phyloP scores from a whole-genome alignment of 2,329 filamentous ascomycete genomes.

The Alternaria sp. region DNA sequence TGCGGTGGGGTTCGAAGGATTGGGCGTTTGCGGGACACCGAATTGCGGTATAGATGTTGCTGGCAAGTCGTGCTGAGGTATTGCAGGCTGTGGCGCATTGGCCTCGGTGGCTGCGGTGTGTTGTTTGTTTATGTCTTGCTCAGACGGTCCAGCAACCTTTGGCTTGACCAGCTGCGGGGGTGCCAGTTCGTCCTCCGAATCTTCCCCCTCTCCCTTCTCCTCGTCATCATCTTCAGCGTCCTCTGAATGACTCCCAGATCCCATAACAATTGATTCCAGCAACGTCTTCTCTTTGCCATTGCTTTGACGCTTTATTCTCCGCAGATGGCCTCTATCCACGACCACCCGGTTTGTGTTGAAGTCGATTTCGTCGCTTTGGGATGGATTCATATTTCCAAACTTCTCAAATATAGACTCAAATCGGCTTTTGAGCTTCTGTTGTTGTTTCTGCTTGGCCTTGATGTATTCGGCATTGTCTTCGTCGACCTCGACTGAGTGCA shows the following conservation, averaged over 20 bases:
- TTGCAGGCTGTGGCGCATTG: not conserved
- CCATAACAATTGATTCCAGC: slow-evolving; percentile 30
- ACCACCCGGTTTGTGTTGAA: slow-evolving; percentile 79
- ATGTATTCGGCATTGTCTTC: slow-evolving; percentile 45
- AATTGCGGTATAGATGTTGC: slow-evolving; percentile 4
- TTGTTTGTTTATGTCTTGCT: not conserved
- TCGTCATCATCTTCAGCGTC: slow-evolving; percentile 46
- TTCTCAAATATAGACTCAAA: slow-evolving; percentile 91
- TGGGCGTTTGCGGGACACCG: slow-evolving; percentile 10
- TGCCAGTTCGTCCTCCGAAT: slow-evolving; percentile 41
- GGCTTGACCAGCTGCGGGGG: slow-evolving; percentile 22
- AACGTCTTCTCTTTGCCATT: slow-evolving; percentile 31
- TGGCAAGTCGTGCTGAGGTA: not conserved
- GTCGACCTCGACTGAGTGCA: slow-evolving; percentile 42
- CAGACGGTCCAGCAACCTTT: not conserved
- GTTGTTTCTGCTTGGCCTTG: slow-evolving; percentile 46
- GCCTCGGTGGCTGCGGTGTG: not conserved
- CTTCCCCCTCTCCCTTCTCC: slow-evolving; percentile 15
- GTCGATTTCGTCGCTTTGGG: slow-evolving; percentile 88
- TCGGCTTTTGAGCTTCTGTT: slow-evolving; percentile 62
- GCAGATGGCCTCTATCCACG: slow-evolving; percentile 88
- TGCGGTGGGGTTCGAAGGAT: slow-evolving; percentile 22
- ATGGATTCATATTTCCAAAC: slow-evolving; percentile 82
- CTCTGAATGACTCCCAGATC: slow-evolving; percentile 44
- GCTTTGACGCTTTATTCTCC: slow-evolving; percentile 56